Evolutionary conservation across 2,329 filamentous ascomycete species (phyloP).

Genomic region (Madurella fahalii): DNA sequence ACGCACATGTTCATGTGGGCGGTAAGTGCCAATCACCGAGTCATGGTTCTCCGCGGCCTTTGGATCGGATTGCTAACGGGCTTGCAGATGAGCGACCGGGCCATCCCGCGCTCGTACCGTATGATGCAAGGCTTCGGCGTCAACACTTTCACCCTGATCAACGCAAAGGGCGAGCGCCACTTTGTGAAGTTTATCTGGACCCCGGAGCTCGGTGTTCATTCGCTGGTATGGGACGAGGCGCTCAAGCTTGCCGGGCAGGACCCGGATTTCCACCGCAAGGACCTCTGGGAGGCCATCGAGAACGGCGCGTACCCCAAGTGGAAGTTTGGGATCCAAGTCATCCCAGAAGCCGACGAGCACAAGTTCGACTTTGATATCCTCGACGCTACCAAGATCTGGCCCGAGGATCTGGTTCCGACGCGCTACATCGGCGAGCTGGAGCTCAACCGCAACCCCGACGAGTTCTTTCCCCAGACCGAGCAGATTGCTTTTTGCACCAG

Average conservation of each 20-base stretch:
- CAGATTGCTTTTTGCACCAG: slow-evolving; percentile 79
- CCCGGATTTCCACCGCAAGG: slow-evolving; percentile 29
- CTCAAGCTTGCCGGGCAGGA: slow-evolving; percentile 28
- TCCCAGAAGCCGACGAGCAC: slow-evolving; percentile 66
- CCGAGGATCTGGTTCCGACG: slow-evolving; percentile 70
- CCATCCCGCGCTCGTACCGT: slow-evolving; percentile 68
- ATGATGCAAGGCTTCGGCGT: slow-evolving; percentile 89
- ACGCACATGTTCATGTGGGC: slow-evolving; percentile 79
- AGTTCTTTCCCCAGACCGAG: slow-evolving; percentile 79
- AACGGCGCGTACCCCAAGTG: slow-evolving; percentile 28
- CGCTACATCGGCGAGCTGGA: slow-evolving; percentile 76
- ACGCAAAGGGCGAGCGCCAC: slow-evolving; percentile 62
- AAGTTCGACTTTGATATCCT: slow-evolving; percentile 83
- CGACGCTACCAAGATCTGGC: slow-evolving; percentile 83
- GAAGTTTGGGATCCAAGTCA: slow-evolving; percentile 63
- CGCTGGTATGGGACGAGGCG: slow-evolving; percentile 29
- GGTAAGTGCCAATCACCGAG: slow-evolving; percentile 60
- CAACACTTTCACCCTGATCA: slow-evolving; percentile 69
- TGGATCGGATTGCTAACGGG: slow-evolving; percentile 62
- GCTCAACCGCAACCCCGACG: slow-evolving; percentile 74
- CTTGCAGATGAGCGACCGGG: slow-evolving; percentile 61
- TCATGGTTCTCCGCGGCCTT: slow-evolving; percentile 67
- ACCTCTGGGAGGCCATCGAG: slow-evolving; percentile 28
- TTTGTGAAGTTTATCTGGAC: slow-evolving; percentile 79
- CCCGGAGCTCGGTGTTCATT: slow-evolving; percentile 58